Base-by-base conservation (phyloP, 2,329 filamentous ascomycete genomes). In the Metarhizium robertsii region DNA sequence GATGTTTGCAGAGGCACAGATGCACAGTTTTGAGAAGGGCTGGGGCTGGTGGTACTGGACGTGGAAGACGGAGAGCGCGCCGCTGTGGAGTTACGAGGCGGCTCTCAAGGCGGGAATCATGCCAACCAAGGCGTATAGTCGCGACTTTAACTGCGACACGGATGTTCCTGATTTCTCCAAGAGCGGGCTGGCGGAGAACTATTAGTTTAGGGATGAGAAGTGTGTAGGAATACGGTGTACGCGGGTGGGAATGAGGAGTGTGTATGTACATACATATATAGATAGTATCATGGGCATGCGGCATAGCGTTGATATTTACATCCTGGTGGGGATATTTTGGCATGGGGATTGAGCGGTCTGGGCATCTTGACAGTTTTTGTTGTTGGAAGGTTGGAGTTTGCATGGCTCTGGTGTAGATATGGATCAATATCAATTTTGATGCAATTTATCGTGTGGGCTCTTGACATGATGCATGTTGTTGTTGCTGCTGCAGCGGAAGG, bases 1-100 rank as follows among this genome's bases (percentile, higher is more conserved):
- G 61, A 89, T 88, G 72, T 97, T 97, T 72, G 94, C 94, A 6
- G 87, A 96, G 72, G 94, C 92, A 54, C 94, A 99, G 75, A 99
- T 99, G 90, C 79, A 86, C 63, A 89, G 86, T 57, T 99, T 97
- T 66, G 92, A 97, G 71, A 85, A 86, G 60, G 90, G 89, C 6
- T 94, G 88, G 86, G 94, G 94, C 51, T 99, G 94, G 94, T 96
- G 95, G 74, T 99, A 99, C 73, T 99, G 94, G 94, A 97, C 92
- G 38, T 95, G 94, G 92, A 83, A 91, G 72, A 96, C 92, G 34
- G 92, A 97, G 75, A 79, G 73, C 61, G 85, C 88, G 51, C 78
- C 85, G 57, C 90, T 96, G 73, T 99, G 94, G 94, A 96, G 91
- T 69, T 96, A 94, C 75, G 85, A 92, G 71, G 78, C 84, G 60